Evolutionary conservation across 805 yeast genomes (phyloP), one percentile per base, ranked within the genome.

Genomic region (Saccharomyces paradoxus): DNA sequence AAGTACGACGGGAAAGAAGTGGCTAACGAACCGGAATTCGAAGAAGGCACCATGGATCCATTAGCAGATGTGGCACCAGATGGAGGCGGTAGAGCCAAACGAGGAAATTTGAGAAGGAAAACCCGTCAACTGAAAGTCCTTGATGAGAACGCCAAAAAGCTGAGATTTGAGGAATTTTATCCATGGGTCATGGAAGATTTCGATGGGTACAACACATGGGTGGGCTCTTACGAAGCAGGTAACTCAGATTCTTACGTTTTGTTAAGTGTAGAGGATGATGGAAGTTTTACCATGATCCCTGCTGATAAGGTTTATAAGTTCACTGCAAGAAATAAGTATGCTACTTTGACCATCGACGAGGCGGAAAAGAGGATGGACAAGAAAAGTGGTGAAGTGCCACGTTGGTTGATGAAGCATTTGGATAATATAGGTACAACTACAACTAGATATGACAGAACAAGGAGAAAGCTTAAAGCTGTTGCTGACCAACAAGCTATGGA

Each of bases 101-200:
- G 78, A 48, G 80, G 81, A 55, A 80, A 78, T 68, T 9, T 50
- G 22, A 86, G 85, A 67, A 81, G 87, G 60, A 90, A 90, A 68
- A 90, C 97, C 1, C 81, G 91, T 63, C 96, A 91, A 69, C 81
- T 89, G 21, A 83, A 80, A 61, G 80, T 85, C 28, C 82, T 89
- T 67, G 89, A 89, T 64, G 98, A 91, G 62, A 81, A 81, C 8
- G 91, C 89, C 57, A 80, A 92, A 58, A 86, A 83, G 65, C 75
- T 94, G 58, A 78, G 98, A 66, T 94, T 92, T 67, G 99, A 94
- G 72, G 99, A 94, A 72, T 89, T 86, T 69, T 92, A 88, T 64
- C 99, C 99, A 0, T 94, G 99, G 99, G 96, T 94, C 17, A 75
- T 94, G 77, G 99, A 94, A 73, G 99, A 94, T 72, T 92, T 87